Evolutionary conservation across 2,329 filamentous ascomycete species (phyloP).

Genomic region (Pyricularia grisea): DNA sequence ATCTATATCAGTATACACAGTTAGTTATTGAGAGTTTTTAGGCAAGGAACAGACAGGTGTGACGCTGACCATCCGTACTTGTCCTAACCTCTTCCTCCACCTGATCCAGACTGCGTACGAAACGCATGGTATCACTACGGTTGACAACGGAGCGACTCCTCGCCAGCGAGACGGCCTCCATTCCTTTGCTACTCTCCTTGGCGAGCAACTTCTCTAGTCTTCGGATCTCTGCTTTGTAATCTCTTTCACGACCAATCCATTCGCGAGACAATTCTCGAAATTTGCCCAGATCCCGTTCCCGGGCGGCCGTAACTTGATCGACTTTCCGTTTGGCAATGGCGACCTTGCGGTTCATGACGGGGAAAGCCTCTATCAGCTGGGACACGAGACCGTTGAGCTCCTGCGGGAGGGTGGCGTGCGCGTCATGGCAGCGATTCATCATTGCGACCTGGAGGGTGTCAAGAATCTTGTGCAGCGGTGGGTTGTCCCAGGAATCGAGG

Average conservation of each 20-base stretch:
- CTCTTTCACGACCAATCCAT: constrained; percentile 25
- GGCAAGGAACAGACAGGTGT: neutral
- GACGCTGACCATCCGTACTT: neutral
- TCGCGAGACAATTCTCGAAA: constrained; percentile 27
- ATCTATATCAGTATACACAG: neutral
- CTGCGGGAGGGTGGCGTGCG: constrained; percentile 22
- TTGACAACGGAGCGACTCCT: constrained; percentile 31
- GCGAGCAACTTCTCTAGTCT: constrained; percentile 26
- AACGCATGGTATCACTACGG: constrained; percentile 21
- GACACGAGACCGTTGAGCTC: constrained; percentile 32
- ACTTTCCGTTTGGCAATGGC: constrained; percentile 14
- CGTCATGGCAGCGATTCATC: constrained; percentile 22
- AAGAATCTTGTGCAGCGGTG: constrained; percentile 31
- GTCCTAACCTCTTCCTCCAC: constrained; percentile 10
- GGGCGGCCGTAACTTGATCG: constrained; percentile 17
- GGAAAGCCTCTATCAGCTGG: constrained; percentile 26
- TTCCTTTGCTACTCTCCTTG: constrained; percentile 23
- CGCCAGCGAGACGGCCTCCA: constrained; percentile 34
- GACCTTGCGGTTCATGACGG: constrained; percentile 15
- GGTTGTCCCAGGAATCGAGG: constrained; percentile 24
- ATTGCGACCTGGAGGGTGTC: constrained; percentile 31
- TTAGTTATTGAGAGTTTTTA: neutral
- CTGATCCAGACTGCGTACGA: constrained; percentile 20
- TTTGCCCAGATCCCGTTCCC: constrained; percentile 21
- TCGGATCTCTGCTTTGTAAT: constrained; percentile 29